Conservation (phyloP, 192 early-diverging fungal species). For the Spizellomyces punctatus region DNA sequence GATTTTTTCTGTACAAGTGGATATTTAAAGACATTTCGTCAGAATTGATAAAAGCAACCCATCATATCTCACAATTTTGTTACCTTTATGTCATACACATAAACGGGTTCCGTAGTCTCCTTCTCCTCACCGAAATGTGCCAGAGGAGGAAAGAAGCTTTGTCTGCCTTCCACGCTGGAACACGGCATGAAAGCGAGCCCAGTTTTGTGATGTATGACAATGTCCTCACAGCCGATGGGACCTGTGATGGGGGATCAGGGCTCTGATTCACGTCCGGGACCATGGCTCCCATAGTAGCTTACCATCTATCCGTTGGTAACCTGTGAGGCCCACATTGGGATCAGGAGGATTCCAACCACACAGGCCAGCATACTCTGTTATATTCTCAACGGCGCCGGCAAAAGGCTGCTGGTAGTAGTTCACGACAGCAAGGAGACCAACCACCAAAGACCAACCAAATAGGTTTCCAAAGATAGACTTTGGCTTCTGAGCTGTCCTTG, state of each 20-base stretch:
- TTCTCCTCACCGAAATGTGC: not conserved
- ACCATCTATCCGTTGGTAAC: no score
- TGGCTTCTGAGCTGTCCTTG: no score
- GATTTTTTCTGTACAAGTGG: not conserved
- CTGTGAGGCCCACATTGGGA: no score
- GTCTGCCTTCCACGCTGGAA: not conserved
- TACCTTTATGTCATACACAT: not conserved
- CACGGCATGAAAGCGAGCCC: not conserved
- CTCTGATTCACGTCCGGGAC: no score
- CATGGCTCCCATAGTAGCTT: no score
- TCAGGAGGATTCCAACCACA: no score
- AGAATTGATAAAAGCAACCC: not conserved
- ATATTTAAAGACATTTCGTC: not conserved
- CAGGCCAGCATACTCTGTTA: no score
- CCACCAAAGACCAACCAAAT: no score
- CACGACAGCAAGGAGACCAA: no score
- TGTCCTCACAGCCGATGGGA: not conserved
- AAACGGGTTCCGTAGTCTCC: not conserved
- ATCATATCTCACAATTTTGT: not conserved
- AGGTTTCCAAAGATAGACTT: no score
- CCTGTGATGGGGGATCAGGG: not conserved
- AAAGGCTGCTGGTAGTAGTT: no score
- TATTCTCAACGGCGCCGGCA: no score
- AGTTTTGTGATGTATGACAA: not conserved
- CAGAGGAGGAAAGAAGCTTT: not conserved